Evolutionary conservation across 495 filamentous ascomycete species (phyloP).

Genomic region (Cryomyces minteri): DNA sequence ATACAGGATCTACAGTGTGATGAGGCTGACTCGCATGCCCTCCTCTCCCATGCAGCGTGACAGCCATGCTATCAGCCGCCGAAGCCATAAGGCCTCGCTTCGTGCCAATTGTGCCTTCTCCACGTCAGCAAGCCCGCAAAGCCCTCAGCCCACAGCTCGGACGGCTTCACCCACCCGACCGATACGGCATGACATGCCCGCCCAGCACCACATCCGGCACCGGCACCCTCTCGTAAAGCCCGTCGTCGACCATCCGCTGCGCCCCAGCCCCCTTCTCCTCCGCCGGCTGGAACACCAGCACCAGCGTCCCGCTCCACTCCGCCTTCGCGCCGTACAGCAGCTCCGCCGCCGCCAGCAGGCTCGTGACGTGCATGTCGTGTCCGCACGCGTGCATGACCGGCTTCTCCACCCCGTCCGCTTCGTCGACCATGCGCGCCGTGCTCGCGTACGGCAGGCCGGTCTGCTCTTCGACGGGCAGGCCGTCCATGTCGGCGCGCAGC

Average conservation of each 20-base stretch:
- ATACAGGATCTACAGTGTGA: conserved; percentile 31
- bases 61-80: conserved; percentile 11
- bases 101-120: conserved; percentile 13
- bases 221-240: conserved; percentile 32
- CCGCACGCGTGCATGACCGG: conserved; percentile 53
- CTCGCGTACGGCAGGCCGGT: conserved; percentile 39
- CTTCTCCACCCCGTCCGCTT: conserved; percentile 25
- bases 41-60: conserved; percentile 27
- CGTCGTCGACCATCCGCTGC: conserved; percentile 41
- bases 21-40: conserved; percentile 35
- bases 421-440: conserved; percentile 20
- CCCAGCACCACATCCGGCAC: conserved; percentile 37
- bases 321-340: conserved; percentile 23
- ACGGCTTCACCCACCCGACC: conserved; percentile 3
- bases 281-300: conserved; percentile 41
- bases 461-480: conserved; percentile 35
- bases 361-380: conserved; percentile 42
- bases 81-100: conserved; percentile 11
- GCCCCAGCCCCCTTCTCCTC: conserved; percentile 40
- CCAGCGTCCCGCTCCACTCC: conserved; percentile 36
- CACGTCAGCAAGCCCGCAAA: too few species aligned
- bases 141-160: not conserved
- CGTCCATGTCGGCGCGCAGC: conserved; percentile 44
- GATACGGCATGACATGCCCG: conserved; percentile 31
- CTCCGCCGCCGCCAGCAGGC: conserved; percentile 30